A percentile compares a stretch with the other conserved stretches of the same genome.
Evolutionary conservation across 192 early-diverging fungal species (phyloP).

Genomic region (Coemansia guatemalensis): DNA sequence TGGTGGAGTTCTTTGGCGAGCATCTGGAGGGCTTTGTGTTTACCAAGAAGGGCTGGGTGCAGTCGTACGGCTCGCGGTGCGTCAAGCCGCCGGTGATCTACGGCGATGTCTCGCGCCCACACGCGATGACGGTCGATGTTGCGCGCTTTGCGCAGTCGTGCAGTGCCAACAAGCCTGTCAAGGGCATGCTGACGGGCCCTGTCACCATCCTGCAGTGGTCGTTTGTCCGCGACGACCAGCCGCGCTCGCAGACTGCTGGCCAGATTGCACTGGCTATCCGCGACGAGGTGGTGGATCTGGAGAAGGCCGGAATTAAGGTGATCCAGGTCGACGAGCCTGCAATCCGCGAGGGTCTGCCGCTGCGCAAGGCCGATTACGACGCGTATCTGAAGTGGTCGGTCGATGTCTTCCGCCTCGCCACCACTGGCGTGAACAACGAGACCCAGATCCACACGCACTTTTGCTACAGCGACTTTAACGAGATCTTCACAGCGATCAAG

Average conservation of each 20-base stretch:
- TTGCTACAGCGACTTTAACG: slow-evolving; percentile 99
- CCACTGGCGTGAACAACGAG: slow-evolving; percentile 76
- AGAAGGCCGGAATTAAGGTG: slow-evolving; percentile 84
- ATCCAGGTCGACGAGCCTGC: slow-evolving; percentile 99
- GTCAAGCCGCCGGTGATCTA: slow-evolving; percentile 97
- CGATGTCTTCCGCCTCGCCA: slow-evolving; percentile 87
- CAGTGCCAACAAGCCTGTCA: slow-evolving; percentile 84
- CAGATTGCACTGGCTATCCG: slow-evolving; percentile 96
- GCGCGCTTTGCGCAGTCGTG: slow-evolving; percentile 84
- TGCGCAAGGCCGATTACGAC: slow-evolving; percentile 82
- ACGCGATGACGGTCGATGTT: slow-evolving; percentile 90
- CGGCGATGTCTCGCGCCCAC: slow-evolving; percentile 90
- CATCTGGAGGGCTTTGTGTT: slow-evolving; percentile 91
- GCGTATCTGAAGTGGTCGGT: slow-evolving; percentile 96
- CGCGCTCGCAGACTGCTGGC: slow-evolving; percentile 73
- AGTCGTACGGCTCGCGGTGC: slow-evolving; percentile 94
- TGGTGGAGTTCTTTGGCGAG: slow-evolving; percentile 98
- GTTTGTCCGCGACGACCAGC: slow-evolving; percentile 97
- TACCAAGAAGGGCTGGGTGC: slow-evolving; percentile 96
- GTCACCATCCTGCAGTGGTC: slow-evolving; percentile 99
- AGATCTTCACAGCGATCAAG: slow-evolving; percentile 93
- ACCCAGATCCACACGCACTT: slow-evolving; percentile 99
- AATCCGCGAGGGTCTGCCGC: slow-evolving; percentile 96
- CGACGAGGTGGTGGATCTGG: slow-evolving; percentile 94
- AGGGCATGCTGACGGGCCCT: slow-evolving; percentile 99